A percentile compares a stretch with the other conserved stretches of the same genome.
These are phyloP conservation scores for Paratinospora sagittata DNA, from an alignment of 164 flowering plant genomes.

Conservation along the genomic window DNA sequence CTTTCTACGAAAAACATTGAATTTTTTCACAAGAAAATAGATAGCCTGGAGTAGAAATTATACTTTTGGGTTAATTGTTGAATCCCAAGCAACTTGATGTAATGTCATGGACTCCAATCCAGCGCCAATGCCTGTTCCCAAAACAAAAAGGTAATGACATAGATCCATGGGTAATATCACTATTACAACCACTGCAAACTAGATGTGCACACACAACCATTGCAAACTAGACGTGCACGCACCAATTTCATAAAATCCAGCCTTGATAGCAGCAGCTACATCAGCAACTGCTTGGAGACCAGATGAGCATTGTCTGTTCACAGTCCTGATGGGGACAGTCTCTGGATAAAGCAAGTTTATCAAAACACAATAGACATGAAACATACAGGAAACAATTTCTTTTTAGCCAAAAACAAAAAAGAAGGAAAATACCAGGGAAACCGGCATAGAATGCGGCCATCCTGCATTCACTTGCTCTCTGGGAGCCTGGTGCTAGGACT, in stretches of 20 bases:
- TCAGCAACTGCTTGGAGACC: constrained; percentile 99
- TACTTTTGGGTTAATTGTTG: constrained; percentile 77
- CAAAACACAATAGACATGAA: background rate
- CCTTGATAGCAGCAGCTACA: constrained; percentile 97
- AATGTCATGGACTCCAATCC: constrained; percentile 90
- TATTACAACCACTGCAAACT: too few relatives aligned
- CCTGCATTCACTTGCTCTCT: constrained; percentile 91
- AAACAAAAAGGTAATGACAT: background rate
- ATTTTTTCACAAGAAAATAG: background rate
- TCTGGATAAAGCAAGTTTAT: constrained; percentile 35
- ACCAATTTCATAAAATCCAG: constrained; percentile 99
- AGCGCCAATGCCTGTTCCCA: constrained; percentile 76
- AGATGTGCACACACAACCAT: too few relatives aligned
- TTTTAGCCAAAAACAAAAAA: background rate
- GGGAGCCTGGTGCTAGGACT: constrained; percentile 86
- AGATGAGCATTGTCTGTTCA: constrained; percentile 95
- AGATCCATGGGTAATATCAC: background rate
- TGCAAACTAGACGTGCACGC: constrained; percentile 6
- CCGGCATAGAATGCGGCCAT: constrained; percentile 99
- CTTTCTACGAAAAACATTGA: background rate
- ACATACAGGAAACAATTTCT: background rate
- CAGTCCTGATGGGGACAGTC: constrained; percentile 89
- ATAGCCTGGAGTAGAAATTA: background rate
- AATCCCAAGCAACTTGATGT: constrained; percentile 67
- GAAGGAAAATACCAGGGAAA: constrained; percentile 60